Evolutionary conservation across 352 stramenopile genomes (phyloP), one percentile per base, ranked within the genome.

Genomic region (Globisporangium canariense): DNA sequence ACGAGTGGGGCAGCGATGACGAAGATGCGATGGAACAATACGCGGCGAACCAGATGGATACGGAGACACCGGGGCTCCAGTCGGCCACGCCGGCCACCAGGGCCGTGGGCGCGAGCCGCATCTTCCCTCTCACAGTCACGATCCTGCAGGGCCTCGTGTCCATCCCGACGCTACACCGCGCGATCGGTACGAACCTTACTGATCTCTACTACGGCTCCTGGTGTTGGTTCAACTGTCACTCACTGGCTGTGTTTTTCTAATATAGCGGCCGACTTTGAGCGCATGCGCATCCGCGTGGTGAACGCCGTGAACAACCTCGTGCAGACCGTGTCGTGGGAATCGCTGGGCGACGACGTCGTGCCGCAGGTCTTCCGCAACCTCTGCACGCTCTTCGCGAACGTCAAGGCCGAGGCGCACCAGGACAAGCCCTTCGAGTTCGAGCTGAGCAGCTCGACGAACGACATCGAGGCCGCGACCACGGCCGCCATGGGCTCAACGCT

Each of bases 21-120:
- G 88, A 96, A 74, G 88, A 96, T 45, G 86, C 81, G 28, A 96
- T 96, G 88, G 88, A 94, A 62, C 75, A 89, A 68, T 86, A 82
- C 55, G 85, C 85, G 0, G 70, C 76, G 3, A 78, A 75, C 22
- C 83, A 92, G 56, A 89, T 90, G 85, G 80, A 94, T 18, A 73
- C 67, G 0, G 40, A 45, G 32, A 36, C 14, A 56, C 38, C 30
- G 60, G 54, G 14, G 2, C 45, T 63, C 36, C 62, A 58, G 18
- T 16, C 62, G 7, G 52, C 62, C 25, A 88, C 50, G 20, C 62
- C 69, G 0, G 63, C 75, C 5, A 71, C 66, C 10, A 81, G 76
- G 62, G 74, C 66, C 0, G 66, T 91, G 16, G 65, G 73, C 22
- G 69, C 64, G 4, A 91, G 76, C 47, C 72, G 69, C 40, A 65